Base-by-base conservation (phyloP, 208 protist genomes). In the Leishmania tarentolae region DNA sequence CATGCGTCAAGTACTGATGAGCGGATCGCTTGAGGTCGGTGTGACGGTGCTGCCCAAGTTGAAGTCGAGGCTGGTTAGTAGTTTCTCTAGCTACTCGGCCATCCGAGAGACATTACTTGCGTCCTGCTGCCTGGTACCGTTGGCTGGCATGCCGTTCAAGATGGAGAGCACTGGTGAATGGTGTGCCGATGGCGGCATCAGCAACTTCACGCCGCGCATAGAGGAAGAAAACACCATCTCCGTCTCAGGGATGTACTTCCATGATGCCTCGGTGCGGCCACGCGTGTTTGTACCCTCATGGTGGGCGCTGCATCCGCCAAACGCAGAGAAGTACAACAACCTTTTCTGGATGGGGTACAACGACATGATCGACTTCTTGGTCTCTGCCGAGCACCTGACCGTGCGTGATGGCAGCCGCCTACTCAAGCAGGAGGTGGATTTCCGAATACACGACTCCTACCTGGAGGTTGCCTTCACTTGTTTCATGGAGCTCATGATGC, bases 321-420 rank as follows among this genome's bases (percentile, higher is more conserved):
- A 77, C 69, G 73, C 75, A 7, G 66, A 82, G n/a, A 78, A 90
- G 66, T 89, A 92, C 73, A 61, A 82, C 21, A 91, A 92, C 44
- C 80, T 97, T 11, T 97, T 97, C 80, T 85, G 84, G 76, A 87
- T 95, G 75, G 94, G 94, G 15, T 96, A 97, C 81, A 95, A 93
- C 53, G 92, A 95, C 82, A 92, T 90, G 87, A 90, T 95, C 79
- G 89, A 94, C 76, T 90, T 83, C 70, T 85, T 97, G 17, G 88
- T 94, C 50, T 44, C 76, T 21, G 80, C 87, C 53, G 84, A 76
- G 1, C 75, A 85, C n/a, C 78, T 94, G 11, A 77, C 68, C 61
- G 31, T 68, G 52, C 40, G 80, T 13, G 61, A 85, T 35, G 87
- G 88, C 24, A 84, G 81, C 47, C 37, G 61, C 42, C 71, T 93